Percentiles rank a stretch among this genome's conserved stretches.
Evolutionary conservation across 805 yeast species (phyloP).

Genomic region (Wickerhamiella spandovensis): DNA sequence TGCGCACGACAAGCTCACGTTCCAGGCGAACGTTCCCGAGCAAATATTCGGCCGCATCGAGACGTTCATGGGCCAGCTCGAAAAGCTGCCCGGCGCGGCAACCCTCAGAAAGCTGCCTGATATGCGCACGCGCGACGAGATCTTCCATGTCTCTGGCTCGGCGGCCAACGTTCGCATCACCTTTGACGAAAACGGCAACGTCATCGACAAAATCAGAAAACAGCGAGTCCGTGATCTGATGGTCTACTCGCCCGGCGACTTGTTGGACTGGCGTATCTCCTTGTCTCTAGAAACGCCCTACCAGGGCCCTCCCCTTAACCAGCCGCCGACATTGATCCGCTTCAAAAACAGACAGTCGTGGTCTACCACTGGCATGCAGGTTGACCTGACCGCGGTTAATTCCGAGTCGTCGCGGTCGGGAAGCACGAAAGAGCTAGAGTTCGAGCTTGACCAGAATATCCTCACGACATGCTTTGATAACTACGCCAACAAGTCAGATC

Average conservation of each 20-base stretch:
- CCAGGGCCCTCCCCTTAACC: slow-evolving; percentile 27
- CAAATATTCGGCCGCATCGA: slow-evolving; percentile 11
- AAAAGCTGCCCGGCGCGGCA: slow-evolving; percentile 11
- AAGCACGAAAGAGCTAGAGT: slow-evolving; percentile 33
- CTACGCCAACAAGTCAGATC: slow-evolving; percentile 18
- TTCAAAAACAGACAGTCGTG: slow-evolving; percentile 62
- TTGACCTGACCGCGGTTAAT: slow-evolving; percentile 24
- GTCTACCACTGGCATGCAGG: slow-evolving; percentile 41
- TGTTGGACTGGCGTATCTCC: slow-evolving; percentile 65
- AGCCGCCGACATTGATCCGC: slow-evolving; percentile 39
- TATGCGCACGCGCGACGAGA: slow-evolving; percentile 11
- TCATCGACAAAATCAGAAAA: slow-evolving; percentile 56
- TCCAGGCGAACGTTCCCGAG: slow-evolving; percentile 21
- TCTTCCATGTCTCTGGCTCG: slow-evolving; percentile 6
- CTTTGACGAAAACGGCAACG: slow-evolving; percentile 17
- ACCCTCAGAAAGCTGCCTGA: slow-evolving; percentile 9
- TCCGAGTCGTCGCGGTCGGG: slow-evolving; percentile 5
- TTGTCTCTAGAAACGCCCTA: slow-evolving; percentile 67
- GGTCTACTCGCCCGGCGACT: slow-evolving; percentile 60
- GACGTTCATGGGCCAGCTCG: slow-evolving; percentile 9
- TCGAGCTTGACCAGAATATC: slow-evolving; percentile 36
- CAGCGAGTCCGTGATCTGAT: slow-evolving; percentile 59
- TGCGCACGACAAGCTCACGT: slow-evolving; percentile 17
- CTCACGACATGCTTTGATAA: slow-evolving; percentile 30
- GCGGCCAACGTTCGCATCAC: slow-evolving; percentile 18